Evolutionary conservation across 1,284 basidiomycete species (phyloP), one percentile per base, ranked within the genome.

Genomic region (Puccinia polysora): DNA sequence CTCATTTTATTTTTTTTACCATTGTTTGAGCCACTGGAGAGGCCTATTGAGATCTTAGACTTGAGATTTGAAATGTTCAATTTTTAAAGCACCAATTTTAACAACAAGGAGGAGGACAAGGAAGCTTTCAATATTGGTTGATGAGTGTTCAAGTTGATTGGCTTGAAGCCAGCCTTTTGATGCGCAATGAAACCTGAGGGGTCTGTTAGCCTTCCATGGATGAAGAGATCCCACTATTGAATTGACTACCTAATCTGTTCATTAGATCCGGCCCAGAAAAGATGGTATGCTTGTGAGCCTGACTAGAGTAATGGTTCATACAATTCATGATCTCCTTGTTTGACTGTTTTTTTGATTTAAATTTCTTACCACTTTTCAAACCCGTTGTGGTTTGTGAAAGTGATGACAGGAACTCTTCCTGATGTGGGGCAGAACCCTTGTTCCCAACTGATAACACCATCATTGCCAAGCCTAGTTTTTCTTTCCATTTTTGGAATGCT

Each of bases 361-460:
- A 18, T 59, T 70, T 62, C 36, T 70, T 70, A 1, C 25, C 30
- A 2, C 28, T 32, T 1, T n/a, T n/a, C 3, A 30, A 12, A 6
- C 36, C 3, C 23, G 43, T 25, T 14, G 25, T 38, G 1, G 67
- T 28, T 45, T 70, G 59, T 14, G 67, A 20, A 14, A 70, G 8
- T n/a, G 67, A 70, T 20, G 67, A 70, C 4, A 70, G 47, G 40
- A 70, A 70, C 47, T 70, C 67, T 32, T 70, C 67, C 28, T 70
- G 67, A 38, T 70, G 67, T 20, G 67, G 67, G 28, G 67, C 67
- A 20, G 67, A 70, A 4, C 67, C 67, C 30, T 70, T 70, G 67
- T 70, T 70, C 3, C 67, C 67, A 3, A 70, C 67, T 47, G 67
- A 70, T 62, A 70, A 62, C 10, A 70, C 49, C 67, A 70, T 70